A percentile compares a stretch with the other conserved stretches of the same genome.
Conservation (phyloP, 805 yeast genomes). For the Clavispora asparagi region DNA sequence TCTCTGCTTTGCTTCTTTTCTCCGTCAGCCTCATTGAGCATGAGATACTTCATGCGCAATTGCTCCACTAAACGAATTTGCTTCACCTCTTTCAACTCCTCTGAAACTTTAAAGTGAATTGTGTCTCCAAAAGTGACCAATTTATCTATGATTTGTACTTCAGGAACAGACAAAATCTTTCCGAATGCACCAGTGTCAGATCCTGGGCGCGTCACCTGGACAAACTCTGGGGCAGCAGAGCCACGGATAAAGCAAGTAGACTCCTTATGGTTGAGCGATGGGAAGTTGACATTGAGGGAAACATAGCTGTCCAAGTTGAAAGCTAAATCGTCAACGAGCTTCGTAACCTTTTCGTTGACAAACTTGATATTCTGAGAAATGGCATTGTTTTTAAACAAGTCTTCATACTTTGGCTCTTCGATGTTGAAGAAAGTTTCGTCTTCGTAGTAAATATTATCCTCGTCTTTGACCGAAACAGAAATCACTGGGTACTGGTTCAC, state of each 20-base stretch:
- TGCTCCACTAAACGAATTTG: background rate
- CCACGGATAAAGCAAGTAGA: conserved; percentile 18
- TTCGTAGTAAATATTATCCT: conserved; percentile 27
- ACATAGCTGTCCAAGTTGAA: conserved; percentile 1
- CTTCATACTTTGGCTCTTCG: conserved; percentile 1
- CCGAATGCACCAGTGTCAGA: conserved; percentile 1
- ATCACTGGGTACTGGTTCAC: conserved; percentile 16
- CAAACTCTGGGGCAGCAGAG: conserved; percentile 4
- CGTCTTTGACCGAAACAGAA: conserved; percentile 22
- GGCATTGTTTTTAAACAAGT: conserved; percentile 15
- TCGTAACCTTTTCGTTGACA: conserved; percentile 19
- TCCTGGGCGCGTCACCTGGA: conserved; percentile 2
- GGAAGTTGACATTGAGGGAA: conserved; percentile 23
- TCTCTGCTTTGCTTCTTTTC: conserved; percentile 1
- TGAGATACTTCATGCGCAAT: conserved; percentile 3
- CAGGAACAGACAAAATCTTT: conserved; percentile 6
- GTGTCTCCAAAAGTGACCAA: background rate
- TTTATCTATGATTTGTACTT: background rate
- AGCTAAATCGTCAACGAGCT: conserved; percentile 15
- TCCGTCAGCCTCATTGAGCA: background rate
- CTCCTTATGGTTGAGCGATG: conserved; percentile 21
- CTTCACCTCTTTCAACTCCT: conserved; percentile 1
- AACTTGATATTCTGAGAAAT: conserved; percentile 19
- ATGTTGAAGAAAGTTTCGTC: conserved; percentile 25
- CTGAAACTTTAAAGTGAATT: conserved; percentile 4